Base-by-base conservation (phyloP, 1,284 basidiomycete species). In the Uromyces viciae-fabae region DNA sequence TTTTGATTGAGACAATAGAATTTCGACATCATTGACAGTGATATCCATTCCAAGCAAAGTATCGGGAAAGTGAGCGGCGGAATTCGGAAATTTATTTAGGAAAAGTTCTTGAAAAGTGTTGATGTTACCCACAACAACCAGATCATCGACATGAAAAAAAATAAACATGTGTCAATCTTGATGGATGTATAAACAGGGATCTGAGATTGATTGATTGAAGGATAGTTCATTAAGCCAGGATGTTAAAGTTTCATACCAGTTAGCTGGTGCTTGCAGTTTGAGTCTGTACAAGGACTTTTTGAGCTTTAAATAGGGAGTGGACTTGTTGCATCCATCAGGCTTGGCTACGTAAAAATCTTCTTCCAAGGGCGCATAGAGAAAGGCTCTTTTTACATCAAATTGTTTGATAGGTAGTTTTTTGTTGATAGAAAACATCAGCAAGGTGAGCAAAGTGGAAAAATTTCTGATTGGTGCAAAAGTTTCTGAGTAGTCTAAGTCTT, bases 71-170 rank as follows among this genome's bases (percentile, higher is more conserved):
- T 68, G 64, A 42, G 64, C 64, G 4, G 38, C 19, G 11, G 64
- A 68, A 25, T 68, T 68, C 0, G 38, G 64, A 68, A 68, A 68
- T 0, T 33, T 8, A 43, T 22, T 0, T 1, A 68, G 38, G 15
- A 68, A 68, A 1, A 42, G 2, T 0, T 0, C 3, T 68, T 68
- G n/a, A 15, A 68, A 68, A 2, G 1, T n/a, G 11, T 68, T 33
- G 4, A 68, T 42, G 46, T 42, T n/a, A 1, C 64, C 64, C 0
- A 68, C 38, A 1, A 68, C 64, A 0, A 68, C 9, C 0, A 68
- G 9, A 42, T 68, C 38, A 25, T 68, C 38, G 33, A 64, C 60
- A 64, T 64, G 60, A 64, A 64, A 64, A 38, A 64, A 64, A 7
- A 64, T 36, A 15, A 15, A 42, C 0, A 42, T 42, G 0, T 28